Evolutionary conservation across 768 basidiomycete genomes (phyloP).

Genomic region (Ephemerocybe angulata): DNA sequence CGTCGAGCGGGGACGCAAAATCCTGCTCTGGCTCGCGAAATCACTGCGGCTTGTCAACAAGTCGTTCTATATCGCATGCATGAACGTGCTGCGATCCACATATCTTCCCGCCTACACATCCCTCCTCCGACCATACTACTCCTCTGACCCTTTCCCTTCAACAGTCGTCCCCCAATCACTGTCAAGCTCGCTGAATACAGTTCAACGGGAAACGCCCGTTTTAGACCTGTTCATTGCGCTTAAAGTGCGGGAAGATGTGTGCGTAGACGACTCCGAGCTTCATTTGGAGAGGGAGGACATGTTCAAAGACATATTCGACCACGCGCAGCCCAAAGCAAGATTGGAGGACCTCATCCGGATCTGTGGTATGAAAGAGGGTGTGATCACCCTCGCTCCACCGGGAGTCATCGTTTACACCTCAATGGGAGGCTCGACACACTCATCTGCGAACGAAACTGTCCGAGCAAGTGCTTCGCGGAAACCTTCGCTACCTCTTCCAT

Average conservation of each 20-base stretch:
- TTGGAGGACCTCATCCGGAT: constrained; percentile 69
- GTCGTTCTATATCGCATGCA: constrained; percentile 71
- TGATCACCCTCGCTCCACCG: constrained; percentile 28
- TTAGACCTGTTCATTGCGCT: constrained; percentile 79
- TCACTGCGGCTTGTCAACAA: constrained; percentile 63
- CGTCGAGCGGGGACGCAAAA: constrained; percentile 56
- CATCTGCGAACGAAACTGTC: constrained; percentile 6
- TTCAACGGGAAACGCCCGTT: constrained; percentile 70
- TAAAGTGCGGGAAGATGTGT: constrained; percentile 76
- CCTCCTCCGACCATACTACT: constrained; percentile 64
- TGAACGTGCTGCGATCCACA: constrained; percentile 76
- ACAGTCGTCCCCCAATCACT: constrained; percentile 16
- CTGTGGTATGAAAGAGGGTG: constrained; percentile 39
- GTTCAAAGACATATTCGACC: constrained; percentile 77
- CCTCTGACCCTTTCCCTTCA: constrained; percentile 75
- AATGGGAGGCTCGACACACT: neutral
- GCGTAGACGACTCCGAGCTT: constrained; percentile 67
- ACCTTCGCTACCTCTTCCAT: neutral
- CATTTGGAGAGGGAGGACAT: constrained; percentile 73
- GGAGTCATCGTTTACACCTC: constrained; percentile 4
- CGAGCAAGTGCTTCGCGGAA: neutral
- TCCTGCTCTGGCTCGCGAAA: constrained; percentile 66
- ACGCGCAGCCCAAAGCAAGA: constrained; percentile 67
- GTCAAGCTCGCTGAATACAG: constrained; percentile 30
- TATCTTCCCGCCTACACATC: constrained; percentile 65